Evolutionary conservation across 192 early-diverging fungal genomes (phyloP).

Genomic region (Funneliformis mosseae): DNA sequence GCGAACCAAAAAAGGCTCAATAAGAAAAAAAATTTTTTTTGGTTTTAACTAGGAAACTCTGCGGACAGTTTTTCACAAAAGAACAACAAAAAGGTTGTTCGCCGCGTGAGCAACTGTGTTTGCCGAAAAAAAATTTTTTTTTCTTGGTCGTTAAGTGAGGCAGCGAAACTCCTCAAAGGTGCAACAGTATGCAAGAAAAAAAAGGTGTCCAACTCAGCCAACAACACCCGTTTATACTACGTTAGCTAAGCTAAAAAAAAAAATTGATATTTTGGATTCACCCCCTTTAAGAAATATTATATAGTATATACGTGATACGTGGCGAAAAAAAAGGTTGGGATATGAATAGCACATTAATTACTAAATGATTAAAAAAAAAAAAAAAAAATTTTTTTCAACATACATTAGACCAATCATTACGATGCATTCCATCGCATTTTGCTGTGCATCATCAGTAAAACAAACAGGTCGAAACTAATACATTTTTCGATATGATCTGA

Average conservation of each 20-base stretch:
- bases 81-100: neutral
- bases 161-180: slow-evolving; percentile 7
- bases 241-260: neutral
- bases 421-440: neutral
- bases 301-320: slow-evolving; percentile 20
- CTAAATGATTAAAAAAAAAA: neutral
- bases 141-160: slow-evolving; percentile 12
- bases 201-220: slow-evolving; percentile 7
- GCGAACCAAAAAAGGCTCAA: neutral
- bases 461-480: neutral
- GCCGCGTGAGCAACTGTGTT: slow-evolving; percentile 1
- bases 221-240: slow-evolving; percentile 19
- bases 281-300: slow-evolving; percentile 18
- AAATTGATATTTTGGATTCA: neutral
- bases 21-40: neutral
- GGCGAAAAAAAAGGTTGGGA: slow-evolving; percentile 18
- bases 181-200: slow-evolving; percentile 24
- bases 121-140: slow-evolving; percentile 6
- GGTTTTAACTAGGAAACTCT: neutral
- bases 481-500: neutral
- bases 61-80: neutral
- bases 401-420: neutral
- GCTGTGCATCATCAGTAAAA: neutral
- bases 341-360: neutral
- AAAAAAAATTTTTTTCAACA: neutral